Percentiles rank a stretch among this genome's conserved stretches.
These are phyloP conservation scores for Candida montana DNA, from an alignment of 805 yeast species.

Conservation along the genomic window DNA sequence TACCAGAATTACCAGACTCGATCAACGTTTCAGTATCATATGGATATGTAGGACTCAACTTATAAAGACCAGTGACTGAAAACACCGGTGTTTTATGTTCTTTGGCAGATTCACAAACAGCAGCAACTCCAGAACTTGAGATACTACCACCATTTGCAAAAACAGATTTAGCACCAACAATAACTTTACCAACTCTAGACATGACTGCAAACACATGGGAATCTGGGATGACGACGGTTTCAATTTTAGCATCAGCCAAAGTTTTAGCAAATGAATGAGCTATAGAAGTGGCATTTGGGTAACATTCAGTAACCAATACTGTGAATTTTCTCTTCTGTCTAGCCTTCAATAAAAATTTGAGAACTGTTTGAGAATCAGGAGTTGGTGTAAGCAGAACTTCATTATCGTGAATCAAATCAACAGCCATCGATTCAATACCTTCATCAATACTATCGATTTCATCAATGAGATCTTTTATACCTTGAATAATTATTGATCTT, in stretches of 20 bases:
- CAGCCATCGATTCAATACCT: conserved; percentile 84
- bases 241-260: conserved; percentile 80
- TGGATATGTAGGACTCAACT: conserved; percentile 85
- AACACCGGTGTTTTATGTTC: conserved; percentile 95
- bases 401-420: conserved; percentile 91
- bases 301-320: conserved; percentile 86
- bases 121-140: conserved; percentile 83
- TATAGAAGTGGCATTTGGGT: conserved; percentile 76
- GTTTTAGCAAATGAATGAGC: conserved; percentile 78
- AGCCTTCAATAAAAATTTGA: conserved; percentile 81
- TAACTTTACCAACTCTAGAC: conserved; percentile 96
- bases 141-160: conserved; percentile 96
- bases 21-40: conserved; percentile 75
- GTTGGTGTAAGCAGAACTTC: conserved; percentile 88
- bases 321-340: conserved; percentile 86
- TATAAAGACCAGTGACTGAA: conserved; percentile 90
- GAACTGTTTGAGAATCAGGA: conserved; percentile 84
- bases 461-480: conserved; percentile 86
- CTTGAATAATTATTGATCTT: conserved; percentile 83
- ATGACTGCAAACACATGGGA: conserved; percentile 89
- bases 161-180: conserved; percentile 87
- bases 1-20: conserved; percentile 94
- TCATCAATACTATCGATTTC: conserved; percentile 88
- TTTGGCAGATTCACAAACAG: conserved; percentile 93
- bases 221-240: conserved; percentile 89